A percentile compares a stretch with the other conserved stretches of the same genome.
Conservation (phyloP, 1,139 yeast genomes). For the Pichia sp. region DNA sequence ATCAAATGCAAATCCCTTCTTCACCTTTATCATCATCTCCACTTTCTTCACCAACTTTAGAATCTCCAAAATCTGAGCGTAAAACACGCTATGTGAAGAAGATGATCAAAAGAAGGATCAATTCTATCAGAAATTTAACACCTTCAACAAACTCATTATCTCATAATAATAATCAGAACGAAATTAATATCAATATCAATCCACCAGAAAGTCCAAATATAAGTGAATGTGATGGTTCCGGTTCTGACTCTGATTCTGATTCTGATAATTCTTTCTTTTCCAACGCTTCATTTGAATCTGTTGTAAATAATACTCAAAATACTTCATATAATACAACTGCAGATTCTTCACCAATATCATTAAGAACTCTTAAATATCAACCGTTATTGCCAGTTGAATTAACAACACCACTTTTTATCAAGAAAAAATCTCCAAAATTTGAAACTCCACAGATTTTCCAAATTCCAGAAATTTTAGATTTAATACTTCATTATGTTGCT, state of each 20-base stretch:
- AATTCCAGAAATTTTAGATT: constrained; percentile 68
- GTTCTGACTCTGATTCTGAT: constrained; percentile 1
- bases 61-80: neutral
- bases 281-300: constrained; percentile 2
- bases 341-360: constrained; percentile 12
- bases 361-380: neutral
- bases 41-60: constrained; percentile 3
- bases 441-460: constrained; percentile 40
- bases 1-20: constrained; percentile 9
- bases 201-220: constrained; percentile 2
- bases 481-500: constrained; percentile 55
- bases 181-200: constrained; percentile 7
- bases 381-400: neutral
- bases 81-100: neutral
- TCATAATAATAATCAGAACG: no score
- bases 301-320: constrained; percentile 4
- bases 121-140: neutral
- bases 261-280: constrained; percentile 9
- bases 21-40: neutral
- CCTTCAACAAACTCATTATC: neutral
- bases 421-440: neutral
- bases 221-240: constrained; percentile 6
- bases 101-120: neutral
- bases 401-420: neutral
- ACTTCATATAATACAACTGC: constrained; percentile 9